These are phyloP conservation scores for Aciculosporium take DNA, from an alignment of 2,329 filamentous ascomycete genomes.

Conservation along the genomic window DNA sequence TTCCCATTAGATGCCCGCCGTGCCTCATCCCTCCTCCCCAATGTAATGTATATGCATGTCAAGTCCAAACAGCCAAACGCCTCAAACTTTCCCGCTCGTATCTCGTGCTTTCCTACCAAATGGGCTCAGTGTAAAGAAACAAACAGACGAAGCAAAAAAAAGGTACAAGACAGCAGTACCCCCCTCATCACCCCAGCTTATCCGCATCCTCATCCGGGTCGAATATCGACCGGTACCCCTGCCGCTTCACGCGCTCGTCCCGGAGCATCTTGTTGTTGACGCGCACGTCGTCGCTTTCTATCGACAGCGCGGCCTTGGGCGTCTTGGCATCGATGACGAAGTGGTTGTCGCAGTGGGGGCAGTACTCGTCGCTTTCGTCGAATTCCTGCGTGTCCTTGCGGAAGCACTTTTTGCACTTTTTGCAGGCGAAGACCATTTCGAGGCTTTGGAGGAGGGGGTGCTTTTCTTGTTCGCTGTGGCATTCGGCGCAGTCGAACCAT, in stretches of 20 bases:
- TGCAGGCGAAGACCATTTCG: conserved; percentile 94
- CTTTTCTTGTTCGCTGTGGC: conserved; percentile 67
- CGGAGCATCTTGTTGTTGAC: conserved; percentile 83
- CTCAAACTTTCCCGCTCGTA: conserved; percentile 10
- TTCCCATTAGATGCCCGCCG: conserved; percentile 2
- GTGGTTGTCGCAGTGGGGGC: conserved; percentile 97
- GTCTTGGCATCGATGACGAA: conserved; percentile 82
- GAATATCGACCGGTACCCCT: conserved; percentile 53
- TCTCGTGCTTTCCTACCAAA: not conserved
- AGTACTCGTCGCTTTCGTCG: conserved; percentile 96
- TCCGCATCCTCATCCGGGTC: conserved; percentile 62
- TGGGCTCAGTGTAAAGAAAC: not conserved
- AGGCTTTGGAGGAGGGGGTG: conserved; percentile 63
- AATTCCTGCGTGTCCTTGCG: conserved; percentile 86
- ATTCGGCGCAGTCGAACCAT: conserved; percentile 98
- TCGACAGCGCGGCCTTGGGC: conserved; percentile 66
- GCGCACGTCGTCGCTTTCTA: conserved; percentile 84
- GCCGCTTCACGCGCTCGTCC: conserved; percentile 61
- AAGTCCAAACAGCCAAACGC: conserved; percentile 16
- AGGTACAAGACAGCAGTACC: not conserved
- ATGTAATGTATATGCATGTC: conserved; percentile 9
- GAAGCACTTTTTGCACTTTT: conserved; percentile 98
- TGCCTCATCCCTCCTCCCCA: not conserved
- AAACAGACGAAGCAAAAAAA: not conserved
- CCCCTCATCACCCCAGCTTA: conserved; percentile 50